Evolutionary conservation across 345 rosid genomes (phyloP).

Genomic region (Mercurialis annua): DNA sequence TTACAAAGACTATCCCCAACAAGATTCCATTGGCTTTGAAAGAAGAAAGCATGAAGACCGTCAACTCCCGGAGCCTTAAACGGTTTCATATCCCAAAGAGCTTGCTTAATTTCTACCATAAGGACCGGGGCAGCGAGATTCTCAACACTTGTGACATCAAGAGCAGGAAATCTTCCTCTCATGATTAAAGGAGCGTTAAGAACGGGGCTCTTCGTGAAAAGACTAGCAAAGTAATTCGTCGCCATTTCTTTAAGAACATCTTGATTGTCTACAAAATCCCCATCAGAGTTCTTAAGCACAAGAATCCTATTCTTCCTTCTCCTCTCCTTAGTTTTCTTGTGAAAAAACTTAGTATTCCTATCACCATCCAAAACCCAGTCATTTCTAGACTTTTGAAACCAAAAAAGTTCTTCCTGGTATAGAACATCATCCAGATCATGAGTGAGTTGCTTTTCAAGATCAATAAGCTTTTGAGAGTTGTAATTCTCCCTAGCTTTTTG

Average conservation of each 20-base stretch:
- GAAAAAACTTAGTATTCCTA: background rate
- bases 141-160: too few relatives aligned
- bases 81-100: background rate
- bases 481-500: background rate
- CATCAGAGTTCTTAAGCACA: background rate
- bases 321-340: background rate
- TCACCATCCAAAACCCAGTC: background rate
- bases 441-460: background rate
- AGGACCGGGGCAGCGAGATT: too few relatives aligned
- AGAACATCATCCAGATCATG: background rate
- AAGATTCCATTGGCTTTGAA: background rate
- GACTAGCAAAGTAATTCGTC: background rate
- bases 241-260: background rate
- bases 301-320: background rate
- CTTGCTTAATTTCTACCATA: background rate
- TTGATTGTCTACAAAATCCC: background rate
- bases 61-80: background rate
- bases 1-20: background rate
- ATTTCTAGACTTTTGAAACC: background rate
- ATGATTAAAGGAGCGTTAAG: too few relatives aligned
- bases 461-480: fast-evolving
- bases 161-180: too few relatives aligned
- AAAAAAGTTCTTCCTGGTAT: background rate
- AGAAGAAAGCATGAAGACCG: background rate
- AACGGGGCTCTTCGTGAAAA: background rate